phyloP scores from a whole-genome alignment of 2,329 filamentous ascomycete species.

The Trichoderma arundinaceum region DNA sequence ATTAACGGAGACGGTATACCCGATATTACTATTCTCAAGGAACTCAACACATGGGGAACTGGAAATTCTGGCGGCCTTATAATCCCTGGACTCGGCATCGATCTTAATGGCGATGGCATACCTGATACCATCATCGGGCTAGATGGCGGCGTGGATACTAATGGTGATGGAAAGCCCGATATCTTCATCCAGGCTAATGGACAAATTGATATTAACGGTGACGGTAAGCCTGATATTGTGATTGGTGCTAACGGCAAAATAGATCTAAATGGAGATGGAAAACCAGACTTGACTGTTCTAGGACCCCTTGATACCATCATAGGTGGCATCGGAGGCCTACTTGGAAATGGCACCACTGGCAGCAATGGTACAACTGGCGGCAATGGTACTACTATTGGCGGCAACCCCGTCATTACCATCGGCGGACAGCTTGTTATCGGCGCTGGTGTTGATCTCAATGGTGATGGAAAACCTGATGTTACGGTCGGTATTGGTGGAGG shows the following conservation, averaged over 20 bases:
- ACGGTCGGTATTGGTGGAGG: background rate
- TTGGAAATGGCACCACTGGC: background rate
- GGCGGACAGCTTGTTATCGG: constrained; percentile 2
- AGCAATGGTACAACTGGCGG: background rate
- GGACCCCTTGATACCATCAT: background rate
- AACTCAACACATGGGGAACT: no score
- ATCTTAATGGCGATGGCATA: background rate
- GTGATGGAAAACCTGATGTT: background rate
- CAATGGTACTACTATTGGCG: background rate
- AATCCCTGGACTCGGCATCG: background rate
- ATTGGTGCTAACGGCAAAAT: background rate
- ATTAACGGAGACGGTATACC: constrained; percentile 9
- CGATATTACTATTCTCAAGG: background rate
- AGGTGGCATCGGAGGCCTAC: background rate
- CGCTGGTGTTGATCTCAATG: constrained; percentile 4
- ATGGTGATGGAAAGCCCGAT: background rate
- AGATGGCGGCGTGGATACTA: background rate
- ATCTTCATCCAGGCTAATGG: background rate
- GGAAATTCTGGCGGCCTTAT: background rate
- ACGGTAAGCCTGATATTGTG: background rate
- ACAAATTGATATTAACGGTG: background rate
- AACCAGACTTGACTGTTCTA: background rate
- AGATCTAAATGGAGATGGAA: background rate
- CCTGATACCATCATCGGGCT: background rate
- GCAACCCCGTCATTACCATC: background rate